These are phyloP conservation scores for Schrenkiella parvula DNA, from an alignment of 345 rosid species.

Conservation along the genomic window DNA sequence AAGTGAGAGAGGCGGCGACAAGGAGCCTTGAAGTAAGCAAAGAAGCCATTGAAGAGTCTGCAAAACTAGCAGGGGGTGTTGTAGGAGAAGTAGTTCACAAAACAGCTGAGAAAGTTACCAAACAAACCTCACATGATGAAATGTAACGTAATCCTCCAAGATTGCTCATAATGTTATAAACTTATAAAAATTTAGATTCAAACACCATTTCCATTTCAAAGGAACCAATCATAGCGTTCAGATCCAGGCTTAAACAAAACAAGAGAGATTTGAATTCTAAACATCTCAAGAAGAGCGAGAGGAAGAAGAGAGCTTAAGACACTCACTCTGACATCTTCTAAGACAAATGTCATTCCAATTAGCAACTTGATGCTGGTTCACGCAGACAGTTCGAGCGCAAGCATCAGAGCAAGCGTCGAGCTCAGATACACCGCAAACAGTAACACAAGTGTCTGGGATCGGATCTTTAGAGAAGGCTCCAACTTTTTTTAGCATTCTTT, in stretches of 20 bases:
- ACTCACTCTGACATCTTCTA: slow-evolving; percentile 75
- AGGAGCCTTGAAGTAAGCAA: slow-evolving; percentile 43
- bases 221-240: not conserved
- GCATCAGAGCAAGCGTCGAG: slow-evolving; percentile 92
- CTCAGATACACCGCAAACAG: slow-evolving; percentile 88
- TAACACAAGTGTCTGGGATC: slow-evolving; percentile 68
- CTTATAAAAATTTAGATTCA: slow-evolving; percentile 6
- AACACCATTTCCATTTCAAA: slow-evolving; percentile 11
- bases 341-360: slow-evolving; percentile 90
- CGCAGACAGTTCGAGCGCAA: slow-evolving; percentile 77
- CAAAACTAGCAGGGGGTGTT: slow-evolving; percentile 46
- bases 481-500: slow-evolving; percentile 81
- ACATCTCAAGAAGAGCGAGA: slow-evolving; percentile 24
- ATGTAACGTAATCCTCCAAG: slow-evolving; percentile 25
- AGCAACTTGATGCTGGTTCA: slow-evolving; percentile 84
- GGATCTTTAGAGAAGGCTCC: slow-evolving; percentile 86
- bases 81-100: slow-evolving; percentile 41
- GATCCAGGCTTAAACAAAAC: not conserved
- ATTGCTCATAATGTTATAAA: slow-evolving; percentile 4
- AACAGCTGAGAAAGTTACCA: slow-evolving; percentile 46
- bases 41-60: slow-evolving; percentile 45
- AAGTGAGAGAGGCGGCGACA: slow-evolving; percentile 53
- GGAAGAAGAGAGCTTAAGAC: slow-evolving; percentile 46
- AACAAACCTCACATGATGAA: slow-evolving; percentile 39
- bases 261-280: not conserved